A percentile compares a stretch with the other conserved stretches of the same genome.
Conservation (phyloP, 2,329 filamentous ascomycete genomes). For the Hawksworthiomyces lignivorus region DNA sequence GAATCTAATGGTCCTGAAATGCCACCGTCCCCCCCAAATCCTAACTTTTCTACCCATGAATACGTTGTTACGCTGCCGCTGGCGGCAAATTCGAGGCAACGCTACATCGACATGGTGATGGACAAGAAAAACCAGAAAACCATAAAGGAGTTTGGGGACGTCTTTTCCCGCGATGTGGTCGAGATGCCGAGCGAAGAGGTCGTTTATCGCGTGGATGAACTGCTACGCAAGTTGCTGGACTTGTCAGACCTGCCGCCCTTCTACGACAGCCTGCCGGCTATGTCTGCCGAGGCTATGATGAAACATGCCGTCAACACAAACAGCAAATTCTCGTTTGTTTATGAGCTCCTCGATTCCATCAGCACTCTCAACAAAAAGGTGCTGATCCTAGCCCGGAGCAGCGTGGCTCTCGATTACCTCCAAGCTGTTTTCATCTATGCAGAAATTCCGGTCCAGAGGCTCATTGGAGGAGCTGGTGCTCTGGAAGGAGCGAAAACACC, state of each 20-base stretch:
- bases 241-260: slow-evolving; percentile 52
- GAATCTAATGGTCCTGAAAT: too few relatives aligned
- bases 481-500: slow-evolving; percentile 7
- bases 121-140: slow-evolving; percentile 33
- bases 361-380: slow-evolving; percentile 37
- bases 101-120: slow-evolving; percentile 43
- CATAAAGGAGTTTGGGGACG: slow-evolving; percentile 37
- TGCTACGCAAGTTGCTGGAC: slow-evolving; percentile 44
- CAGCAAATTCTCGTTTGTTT: slow-evolving; percentile 53
- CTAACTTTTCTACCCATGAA: slow-evolving; percentile 23
- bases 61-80: slow-evolving; percentile 51
- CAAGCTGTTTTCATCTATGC: slow-evolving; percentile 38
- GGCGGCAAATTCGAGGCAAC: slow-evolving; percentile 41
- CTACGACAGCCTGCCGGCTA: slow-evolving; percentile 34
- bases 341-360: slow-evolving; percentile 43
- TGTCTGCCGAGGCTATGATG: slow-evolving; percentile 35
- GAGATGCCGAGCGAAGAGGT: slow-evolving; percentile 31
- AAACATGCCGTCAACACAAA: slow-evolving; percentile 50
- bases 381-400: slow-evolving; percentile 45
- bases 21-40: neutral
- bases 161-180: slow-evolving; percentile 33
- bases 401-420: slow-evolving; percentile 43
- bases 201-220: slow-evolving; percentile 38
- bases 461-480: slow-evolving; percentile 16
- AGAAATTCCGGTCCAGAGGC: slow-evolving; percentile 23